phyloP scores from a whole-genome alignment of 176 grass and related monocot species.

The Musa itinerans region DNA sequence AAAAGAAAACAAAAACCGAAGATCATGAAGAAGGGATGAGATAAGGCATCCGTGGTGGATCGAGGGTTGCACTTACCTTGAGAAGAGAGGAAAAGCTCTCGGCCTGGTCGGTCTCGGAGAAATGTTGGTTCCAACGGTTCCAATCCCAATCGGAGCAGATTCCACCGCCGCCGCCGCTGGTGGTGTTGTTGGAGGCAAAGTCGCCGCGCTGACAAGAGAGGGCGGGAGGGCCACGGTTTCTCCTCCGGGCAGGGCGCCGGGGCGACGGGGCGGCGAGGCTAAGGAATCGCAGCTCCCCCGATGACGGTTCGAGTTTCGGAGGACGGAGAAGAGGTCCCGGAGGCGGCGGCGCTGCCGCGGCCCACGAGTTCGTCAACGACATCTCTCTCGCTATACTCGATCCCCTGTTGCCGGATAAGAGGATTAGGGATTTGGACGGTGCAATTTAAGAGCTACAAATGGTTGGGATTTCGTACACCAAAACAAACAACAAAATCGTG shows the following conservation, averaged over 20 bases:
- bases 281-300: background rate
- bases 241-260: background rate
- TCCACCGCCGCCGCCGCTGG: background rate
- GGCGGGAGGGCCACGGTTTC: background rate
- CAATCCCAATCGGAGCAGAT: conserved; percentile 53
- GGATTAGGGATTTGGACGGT: background rate
- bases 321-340: background rate
- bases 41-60: background rate
- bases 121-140: conserved; percentile 75
- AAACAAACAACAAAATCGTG: too few relatives aligned
- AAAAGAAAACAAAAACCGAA: background rate
- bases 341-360: background rate
- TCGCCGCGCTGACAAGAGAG: conserved; percentile 24
- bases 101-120: conserved; percentile 69
- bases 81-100: conserved; percentile 79
- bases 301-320: background rate
- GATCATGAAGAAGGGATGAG: background rate
- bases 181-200: background rate
- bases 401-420: conserved; percentile 1
- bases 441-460: background rate
- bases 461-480: background rate
- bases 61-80: conserved; percentile 28
- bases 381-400: background rate
- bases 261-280: background rate
- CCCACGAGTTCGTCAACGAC: conserved; percentile 18